Conservation (phyloP, 169 alveolate genomes). For the Plasmodium malariae region DNA sequence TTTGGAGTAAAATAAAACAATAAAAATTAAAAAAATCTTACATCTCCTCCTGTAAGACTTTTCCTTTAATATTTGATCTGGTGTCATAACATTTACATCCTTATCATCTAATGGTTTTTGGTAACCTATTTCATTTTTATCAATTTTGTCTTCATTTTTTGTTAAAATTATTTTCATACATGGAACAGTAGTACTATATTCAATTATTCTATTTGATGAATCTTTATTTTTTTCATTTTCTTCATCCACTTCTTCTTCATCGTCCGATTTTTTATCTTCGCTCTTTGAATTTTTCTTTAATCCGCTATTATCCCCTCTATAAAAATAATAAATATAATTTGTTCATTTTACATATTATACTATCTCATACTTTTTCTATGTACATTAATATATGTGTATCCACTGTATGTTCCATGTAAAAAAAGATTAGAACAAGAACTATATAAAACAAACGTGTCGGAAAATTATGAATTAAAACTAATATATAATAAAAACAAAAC, state of each 20-base stretch:
- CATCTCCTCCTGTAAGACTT: conserved; percentile 67
- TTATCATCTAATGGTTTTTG: conserved; percentile 62
- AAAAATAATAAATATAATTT: not conserved
- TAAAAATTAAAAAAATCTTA: conserved; percentile 12
- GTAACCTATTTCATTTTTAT: conserved; percentile 63
- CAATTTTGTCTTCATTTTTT: conserved; percentile 45
- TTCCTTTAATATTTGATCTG: conserved; percentile 69
- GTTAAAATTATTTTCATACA: conserved; percentile 71
- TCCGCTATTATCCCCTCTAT: conserved; percentile 38
- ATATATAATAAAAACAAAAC: not conserved
- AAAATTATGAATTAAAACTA: not conserved
- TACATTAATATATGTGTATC: not conserved
- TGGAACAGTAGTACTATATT: conserved; percentile 67
- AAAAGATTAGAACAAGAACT: not conserved
- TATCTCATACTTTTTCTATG: not conserved
- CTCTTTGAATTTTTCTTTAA: conserved; percentile 8
- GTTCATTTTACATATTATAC: not conserved
- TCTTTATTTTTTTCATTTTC: conserved; percentile 41
- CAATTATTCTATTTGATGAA: conserved; percentile 44
- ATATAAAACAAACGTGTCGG: not conserved
- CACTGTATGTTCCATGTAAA: too few relatives aligned
- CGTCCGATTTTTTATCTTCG: conserved; percentile 36
- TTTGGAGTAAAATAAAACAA: too few relatives aligned
- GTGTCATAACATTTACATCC: conserved; percentile 65
- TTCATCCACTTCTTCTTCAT: conserved; percentile 39